A percentile compares a stretch with the other conserved stretches of the same genome.
These are phyloP conservation scores for Gastrolobium bilobum DNA, from an alignment of 306 rosid genomes.

Conservation along the genomic window DNA sequence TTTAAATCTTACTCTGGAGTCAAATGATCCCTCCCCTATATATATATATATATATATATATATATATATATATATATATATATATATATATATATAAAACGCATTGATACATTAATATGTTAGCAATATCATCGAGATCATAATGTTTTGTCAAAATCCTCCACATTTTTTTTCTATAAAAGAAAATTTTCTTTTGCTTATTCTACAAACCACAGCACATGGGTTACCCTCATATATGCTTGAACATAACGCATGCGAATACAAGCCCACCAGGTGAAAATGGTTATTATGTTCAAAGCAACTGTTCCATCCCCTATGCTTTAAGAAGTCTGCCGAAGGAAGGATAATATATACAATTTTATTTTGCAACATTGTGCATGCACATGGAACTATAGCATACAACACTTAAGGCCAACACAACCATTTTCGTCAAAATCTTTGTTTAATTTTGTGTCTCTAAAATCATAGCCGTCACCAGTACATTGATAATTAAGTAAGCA, in stretches of 20 bases:
- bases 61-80: too few relatives aligned
- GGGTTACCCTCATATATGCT: constrained; percentile 52
- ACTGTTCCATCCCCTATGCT: constrained; percentile 47
- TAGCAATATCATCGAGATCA: neutral
- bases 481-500: constrained; percentile 24
- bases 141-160: constrained; percentile 33
- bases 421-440: constrained; percentile 23
- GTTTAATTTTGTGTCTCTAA: constrained; percentile 20
- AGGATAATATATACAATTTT: constrained; percentile 37
- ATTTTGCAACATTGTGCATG: constrained; percentile 44
- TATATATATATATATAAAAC: neutral
- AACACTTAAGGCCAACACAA: constrained; percentile 47
- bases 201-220: constrained; percentile 61
- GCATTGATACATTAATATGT: constrained; percentile 2
- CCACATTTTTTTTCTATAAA: neutral
- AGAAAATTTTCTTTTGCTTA: constrained; percentile 46
- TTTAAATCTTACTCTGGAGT: too few relatives aligned
- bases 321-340: constrained; percentile 38
- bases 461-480: constrained; percentile 39
- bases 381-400: constrained; percentile 44
- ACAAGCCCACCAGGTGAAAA: constrained; percentile 37
- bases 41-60: too few relatives aligned
- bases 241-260: constrained; percentile 48
- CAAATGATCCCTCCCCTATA: too few relatives aligned
- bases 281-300: constrained; percentile 51